Conservation (phyloP, 164 flowering plant genomes). For the Houttuynia cordata region DNA sequence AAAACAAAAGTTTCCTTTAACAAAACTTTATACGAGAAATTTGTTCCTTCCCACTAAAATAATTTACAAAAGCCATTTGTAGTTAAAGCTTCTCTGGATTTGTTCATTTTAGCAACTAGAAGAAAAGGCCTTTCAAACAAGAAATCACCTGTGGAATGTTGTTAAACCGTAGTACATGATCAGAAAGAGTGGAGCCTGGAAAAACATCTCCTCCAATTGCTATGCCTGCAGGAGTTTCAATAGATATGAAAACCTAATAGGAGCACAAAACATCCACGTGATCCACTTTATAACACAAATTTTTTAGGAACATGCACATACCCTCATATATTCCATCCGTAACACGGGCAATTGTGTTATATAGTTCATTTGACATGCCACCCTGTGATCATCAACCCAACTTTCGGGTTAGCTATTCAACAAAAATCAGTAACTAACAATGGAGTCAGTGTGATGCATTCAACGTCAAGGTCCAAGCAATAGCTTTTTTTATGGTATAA, state of each 20-base stretch:
- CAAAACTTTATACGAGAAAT: too few species aligned
- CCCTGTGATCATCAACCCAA: conserved; percentile 34
- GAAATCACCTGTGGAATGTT: conserved; percentile 84
- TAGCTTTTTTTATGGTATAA: too few species aligned
- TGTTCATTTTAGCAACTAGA: too few species aligned
- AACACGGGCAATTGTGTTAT: conserved; percentile 90
- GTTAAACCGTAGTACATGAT: conserved; percentile 88
- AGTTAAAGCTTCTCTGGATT: too few species aligned
- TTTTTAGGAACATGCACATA: conserved; percentile 6
- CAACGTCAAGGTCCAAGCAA: too few species aligned
- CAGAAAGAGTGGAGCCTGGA: conserved; percentile 97
- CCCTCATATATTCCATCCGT: conserved; percentile 99
- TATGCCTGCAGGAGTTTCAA: conserved; percentile 43
- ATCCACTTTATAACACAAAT: too few species aligned
- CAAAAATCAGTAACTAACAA: not conserved
- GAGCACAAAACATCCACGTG: not conserved
- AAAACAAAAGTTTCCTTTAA: too few species aligned
- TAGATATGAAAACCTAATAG: too few species aligned
- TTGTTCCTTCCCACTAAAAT: too few species aligned
- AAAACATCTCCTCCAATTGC: conserved; percentile 99
- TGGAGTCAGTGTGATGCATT: too few species aligned
- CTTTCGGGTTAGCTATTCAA: not conserved
- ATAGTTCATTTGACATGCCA: conserved; percentile 97
- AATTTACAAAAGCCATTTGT: too few species aligned
- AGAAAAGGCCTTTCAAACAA: not conserved